A percentile compares a stretch with the other conserved stretches of the same genome.
phyloP scores from a whole-genome alignment of 1,139 yeast species.

The Ogataea hybrid region DNA sequence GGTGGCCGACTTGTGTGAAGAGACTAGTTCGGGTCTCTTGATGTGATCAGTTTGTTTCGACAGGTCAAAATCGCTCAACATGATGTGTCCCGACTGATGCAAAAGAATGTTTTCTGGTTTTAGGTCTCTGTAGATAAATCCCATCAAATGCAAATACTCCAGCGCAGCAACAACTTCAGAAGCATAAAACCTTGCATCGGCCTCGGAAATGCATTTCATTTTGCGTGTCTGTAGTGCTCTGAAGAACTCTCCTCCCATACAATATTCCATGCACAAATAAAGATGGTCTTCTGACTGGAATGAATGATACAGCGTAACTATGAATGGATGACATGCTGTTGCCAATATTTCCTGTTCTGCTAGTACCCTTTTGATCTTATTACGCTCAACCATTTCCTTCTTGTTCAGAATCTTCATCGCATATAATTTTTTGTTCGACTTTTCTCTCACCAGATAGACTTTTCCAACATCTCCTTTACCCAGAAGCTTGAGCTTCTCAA shows the following conservation, averaged over 20 bases:
- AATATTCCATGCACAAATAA: conserved; percentile 97
- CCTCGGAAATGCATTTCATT: conserved; percentile 80
- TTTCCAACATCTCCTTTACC: conserved; percentile 99
- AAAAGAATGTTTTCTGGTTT: conserved; percentile 92
- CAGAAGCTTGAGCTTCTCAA: conserved; percentile 80
- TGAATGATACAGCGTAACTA: conserved; percentile 93
- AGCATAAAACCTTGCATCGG: conserved; percentile 90
- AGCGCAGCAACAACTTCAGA: conserved; percentile 98
- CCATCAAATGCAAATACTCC: conserved; percentile 94
- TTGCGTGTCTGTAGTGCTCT: conserved; percentile 92
- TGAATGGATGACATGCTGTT: conserved; percentile 94
- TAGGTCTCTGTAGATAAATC: conserved; percentile 90
- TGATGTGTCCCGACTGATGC: conserved; percentile 95
- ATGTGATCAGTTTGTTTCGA: no score
- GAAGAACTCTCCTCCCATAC: conserved; percentile 99
- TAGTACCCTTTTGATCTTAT: conserved; percentile 88
- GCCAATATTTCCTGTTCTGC: conserved; percentile 98
- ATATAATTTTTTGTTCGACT: no score
- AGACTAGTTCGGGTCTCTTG: no score
- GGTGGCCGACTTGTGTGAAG: no score
- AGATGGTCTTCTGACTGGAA: conserved; percentile 92
- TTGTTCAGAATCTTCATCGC: conserved; percentile 89
- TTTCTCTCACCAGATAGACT: no score
- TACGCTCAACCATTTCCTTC: conserved; percentile 91
- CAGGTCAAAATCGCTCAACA: no score